Percentiles rank a stretch among this genome's conserved stretches.
Evolutionary conservation across 2,329 filamentous ascomycete species (phyloP).

Genomic region (Colletotrichum liriopes): DNA sequence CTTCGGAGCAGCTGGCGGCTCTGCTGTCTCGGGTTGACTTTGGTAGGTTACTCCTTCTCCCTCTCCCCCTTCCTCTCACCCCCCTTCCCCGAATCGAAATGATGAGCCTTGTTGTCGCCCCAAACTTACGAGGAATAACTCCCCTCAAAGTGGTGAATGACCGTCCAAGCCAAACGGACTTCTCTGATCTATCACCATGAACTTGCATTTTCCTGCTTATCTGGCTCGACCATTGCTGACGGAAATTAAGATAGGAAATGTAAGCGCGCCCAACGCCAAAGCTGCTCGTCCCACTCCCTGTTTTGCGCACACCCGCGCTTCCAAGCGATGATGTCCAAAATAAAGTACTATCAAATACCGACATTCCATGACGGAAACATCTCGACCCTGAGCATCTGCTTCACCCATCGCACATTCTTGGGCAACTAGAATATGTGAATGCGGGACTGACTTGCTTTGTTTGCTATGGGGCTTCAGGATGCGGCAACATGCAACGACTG

Average conservation of each 20-base stretch:
- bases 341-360: conserved; percentile 64
- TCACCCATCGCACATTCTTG: background rate
- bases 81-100: conserved; percentile 45
- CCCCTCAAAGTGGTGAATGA: conserved; percentile 64
- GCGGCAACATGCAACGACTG: background rate
- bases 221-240: conserved; percentile 16
- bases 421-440: background rate
- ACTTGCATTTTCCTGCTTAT: background rate
- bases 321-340: conserved; percentile 57
- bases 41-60: conserved; percentile 40
- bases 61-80: background rate
- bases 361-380: conserved; percentile 57
- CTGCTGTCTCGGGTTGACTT: conserved; percentile 17
- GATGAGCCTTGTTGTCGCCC: conserved; percentile 66
- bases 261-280: conserved; percentile 21
- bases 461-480: background rate
- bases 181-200: conserved; percentile 57
- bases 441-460: background rate
- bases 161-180: conserved; percentile 73
- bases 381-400: conserved; percentile 48
- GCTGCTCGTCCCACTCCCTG: conserved; percentile 1
- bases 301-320: conserved; percentile 39
- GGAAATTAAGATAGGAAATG: conserved; percentile 15
- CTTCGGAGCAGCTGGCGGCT: conserved; percentile 20
- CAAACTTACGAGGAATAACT: conserved; percentile 65